Evolutionary conservation across 345 rosid species (phyloP).

Genomic region (Sisymbrium altissimum): DNA sequence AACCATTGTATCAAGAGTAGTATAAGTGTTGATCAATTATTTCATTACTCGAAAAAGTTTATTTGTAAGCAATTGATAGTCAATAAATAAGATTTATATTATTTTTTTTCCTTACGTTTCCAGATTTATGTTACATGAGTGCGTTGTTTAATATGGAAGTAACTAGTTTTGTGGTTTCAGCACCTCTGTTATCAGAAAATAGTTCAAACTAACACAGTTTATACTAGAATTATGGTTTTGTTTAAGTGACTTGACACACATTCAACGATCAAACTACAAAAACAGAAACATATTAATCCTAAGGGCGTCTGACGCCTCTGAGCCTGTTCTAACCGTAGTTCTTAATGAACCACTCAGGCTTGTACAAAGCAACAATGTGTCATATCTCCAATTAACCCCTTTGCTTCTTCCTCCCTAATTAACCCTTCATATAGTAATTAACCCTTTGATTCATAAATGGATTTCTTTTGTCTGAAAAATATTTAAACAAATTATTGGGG

Average conservation of each 20-base stretch:
- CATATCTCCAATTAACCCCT: conserved; percentile 4
- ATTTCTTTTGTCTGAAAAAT: no score
- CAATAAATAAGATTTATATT: not conserved
- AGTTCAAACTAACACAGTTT: not conserved
- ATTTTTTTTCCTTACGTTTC: not conserved
- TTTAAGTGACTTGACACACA: not conserved
- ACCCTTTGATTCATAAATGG: no score
- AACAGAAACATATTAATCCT: not conserved
- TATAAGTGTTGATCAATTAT: not conserved
- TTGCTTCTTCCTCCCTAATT: no score
- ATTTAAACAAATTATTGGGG: no score
- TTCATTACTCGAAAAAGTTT: no score
- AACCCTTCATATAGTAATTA: no score
- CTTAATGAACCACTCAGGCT: conserved; percentile 18
- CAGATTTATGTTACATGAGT: not conserved
- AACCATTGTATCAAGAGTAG: not conserved
- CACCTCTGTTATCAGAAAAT: not conserved
- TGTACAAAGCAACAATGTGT: conserved; percentile 24
- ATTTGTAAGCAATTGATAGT: no score
- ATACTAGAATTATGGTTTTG: not conserved
- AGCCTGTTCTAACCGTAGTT: not conserved
- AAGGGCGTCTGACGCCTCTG: not conserved
- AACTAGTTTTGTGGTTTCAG: not conserved
- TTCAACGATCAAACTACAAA: not conserved
- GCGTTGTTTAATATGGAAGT: not conserved